Base-by-base conservation (phyloP, 1,284 basidiomycete species). In the Ustilago esculenta region DNA sequence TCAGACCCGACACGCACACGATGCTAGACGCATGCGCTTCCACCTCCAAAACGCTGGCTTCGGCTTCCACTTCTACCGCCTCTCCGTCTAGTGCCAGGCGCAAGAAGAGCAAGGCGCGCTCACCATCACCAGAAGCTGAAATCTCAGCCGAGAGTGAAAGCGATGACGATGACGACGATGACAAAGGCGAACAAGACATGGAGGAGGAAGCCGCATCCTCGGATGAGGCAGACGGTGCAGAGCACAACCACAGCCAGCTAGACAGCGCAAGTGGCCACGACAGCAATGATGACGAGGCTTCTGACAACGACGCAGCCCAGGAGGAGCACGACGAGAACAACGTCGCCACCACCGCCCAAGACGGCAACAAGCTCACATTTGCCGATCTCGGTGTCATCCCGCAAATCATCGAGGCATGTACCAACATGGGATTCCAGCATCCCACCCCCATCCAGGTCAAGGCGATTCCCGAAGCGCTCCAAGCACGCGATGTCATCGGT, bases 401-500 rank as follows among this genome's bases (percentile, higher is more conserved):
- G 32, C 92, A 93, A 53, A 87, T 98, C 4, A 89, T 97, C 49
- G 87, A 92, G 76, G 91, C 94, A 2, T 88, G 97, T 55, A 86
- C 88, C 43, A 88, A 90, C 58, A 85, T 98, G 54, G 88, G 89
- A 47, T 98, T 89, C 87, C 94, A 88, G 67, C 85, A 86, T 49
- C 96, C 96, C 0, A 96, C 95, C 9, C 90, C 92, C 56, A 98
- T 99, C 75, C 96, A 99, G 83, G 85, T 86, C 14, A 88, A 94
- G 75, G 86, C 88, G n/a, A 88, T 99, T 51, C 96, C 96, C 0
- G 88, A 90, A 84, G 95, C 95, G 12, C 84, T 99, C 1, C 86
- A 91, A 78, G 93, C 93, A 0, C 87, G 90, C 76, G 96, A 99
- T 84, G 92, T 99, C 70, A 98, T 99, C 63, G 96, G 96, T 21